Evolutionary conservation across 805 yeast genomes (phyloP).

Genomic region (Candida boidinii): DNA sequence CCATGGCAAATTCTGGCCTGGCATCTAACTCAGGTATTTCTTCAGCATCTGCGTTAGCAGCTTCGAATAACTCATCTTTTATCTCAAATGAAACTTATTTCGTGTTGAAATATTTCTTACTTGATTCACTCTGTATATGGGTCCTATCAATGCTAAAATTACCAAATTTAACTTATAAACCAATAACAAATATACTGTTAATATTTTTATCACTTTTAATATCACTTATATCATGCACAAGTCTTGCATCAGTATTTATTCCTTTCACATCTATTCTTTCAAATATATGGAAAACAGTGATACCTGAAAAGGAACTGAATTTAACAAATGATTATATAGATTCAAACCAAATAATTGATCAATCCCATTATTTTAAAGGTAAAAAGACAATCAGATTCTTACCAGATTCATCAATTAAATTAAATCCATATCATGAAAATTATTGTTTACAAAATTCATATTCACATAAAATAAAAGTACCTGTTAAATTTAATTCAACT

Average conservation of each 20-base stretch:
- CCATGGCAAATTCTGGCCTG: too few species aligned
- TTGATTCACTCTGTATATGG: too few species aligned
- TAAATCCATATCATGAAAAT: constrained; percentile 66
- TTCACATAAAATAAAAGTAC: constrained; percentile 37
- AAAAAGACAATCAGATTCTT: constrained; percentile 76
- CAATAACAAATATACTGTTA: constrained; percentile 44
- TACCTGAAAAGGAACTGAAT: constrained; percentile 24
- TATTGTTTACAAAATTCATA: constrained; percentile 45
- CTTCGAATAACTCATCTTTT: constrained; percentile 65
- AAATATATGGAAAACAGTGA: constrained; percentile 10
- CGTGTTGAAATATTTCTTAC: too few species aligned
- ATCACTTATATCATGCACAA: constrained; percentile 41
- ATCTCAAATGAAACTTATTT: constrained; percentile 43
- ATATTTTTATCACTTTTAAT: constrained; percentile 39
- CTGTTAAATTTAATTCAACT: constrained; percentile 76
- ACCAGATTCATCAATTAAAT: constrained; percentile 82
- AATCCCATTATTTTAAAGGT: constrained; percentile 70
- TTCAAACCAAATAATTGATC: constrained; percentile 30
- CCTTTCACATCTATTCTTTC: too few species aligned
- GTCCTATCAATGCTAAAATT: too few species aligned
- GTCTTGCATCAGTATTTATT: constrained; percentile 33
- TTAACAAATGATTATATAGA: constrained; percentile 25
- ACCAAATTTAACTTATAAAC: constrained; percentile 42
- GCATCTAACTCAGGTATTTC: too few species aligned
- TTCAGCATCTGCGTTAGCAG: constrained; percentile 41